A percentile compares a stretch with the other conserved stretches of the same genome.
phyloP scores from a whole-genome alignment of 345 rosid species.

The Moricandia arvensis region DNA sequence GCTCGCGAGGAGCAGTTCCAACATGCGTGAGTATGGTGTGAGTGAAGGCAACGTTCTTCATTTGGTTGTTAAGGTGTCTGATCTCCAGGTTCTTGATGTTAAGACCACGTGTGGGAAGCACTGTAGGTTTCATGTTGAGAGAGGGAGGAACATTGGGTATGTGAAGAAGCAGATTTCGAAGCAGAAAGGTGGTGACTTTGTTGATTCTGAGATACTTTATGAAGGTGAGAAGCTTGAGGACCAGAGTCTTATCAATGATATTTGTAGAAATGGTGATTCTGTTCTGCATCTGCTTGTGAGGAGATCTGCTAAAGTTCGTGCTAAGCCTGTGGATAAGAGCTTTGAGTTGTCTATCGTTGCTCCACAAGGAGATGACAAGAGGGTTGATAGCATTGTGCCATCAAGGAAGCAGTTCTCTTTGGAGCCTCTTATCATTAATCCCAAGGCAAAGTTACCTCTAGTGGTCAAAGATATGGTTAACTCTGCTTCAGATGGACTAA shows the following conservation, averaged over 20 bases:
- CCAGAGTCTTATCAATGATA: constrained; percentile 61
- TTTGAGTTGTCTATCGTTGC: constrained; percentile 63
- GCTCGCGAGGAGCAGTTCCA: constrained; percentile 61
- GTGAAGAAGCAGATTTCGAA: constrained; percentile 61
- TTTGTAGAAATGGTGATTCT: constrained; percentile 49
- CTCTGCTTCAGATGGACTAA: constrained; percentile 59
- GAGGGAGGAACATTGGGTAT: constrained; percentile 67
- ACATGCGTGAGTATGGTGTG: constrained; percentile 68
- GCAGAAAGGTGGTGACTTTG: constrained; percentile 45
- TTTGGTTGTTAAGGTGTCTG: constrained; percentile 70
- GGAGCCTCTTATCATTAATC: constrained; percentile 54
- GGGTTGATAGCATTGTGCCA: background rate
- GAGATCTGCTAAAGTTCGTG: constrained; percentile 59
- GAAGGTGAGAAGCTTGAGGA: constrained; percentile 67
- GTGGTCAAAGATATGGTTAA: constrained; percentile 51
- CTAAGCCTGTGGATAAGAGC: constrained; percentile 63
- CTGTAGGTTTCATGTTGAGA: constrained; percentile 53
- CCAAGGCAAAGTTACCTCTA: constrained; percentile 41
- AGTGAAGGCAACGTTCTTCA: constrained; percentile 68
- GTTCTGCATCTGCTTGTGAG: constrained; percentile 61
- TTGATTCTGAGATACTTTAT: constrained; percentile 53
- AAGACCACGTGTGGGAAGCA: constrained; percentile 57
- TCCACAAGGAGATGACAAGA: constrained; percentile 2
- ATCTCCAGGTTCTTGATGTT: constrained; percentile 66
- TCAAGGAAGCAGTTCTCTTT: constrained; percentile 36